These are phyloP conservation scores for Trypanosoma avium DNA, from an alignment of 208 protist species.

Conservation along the genomic window DNA sequence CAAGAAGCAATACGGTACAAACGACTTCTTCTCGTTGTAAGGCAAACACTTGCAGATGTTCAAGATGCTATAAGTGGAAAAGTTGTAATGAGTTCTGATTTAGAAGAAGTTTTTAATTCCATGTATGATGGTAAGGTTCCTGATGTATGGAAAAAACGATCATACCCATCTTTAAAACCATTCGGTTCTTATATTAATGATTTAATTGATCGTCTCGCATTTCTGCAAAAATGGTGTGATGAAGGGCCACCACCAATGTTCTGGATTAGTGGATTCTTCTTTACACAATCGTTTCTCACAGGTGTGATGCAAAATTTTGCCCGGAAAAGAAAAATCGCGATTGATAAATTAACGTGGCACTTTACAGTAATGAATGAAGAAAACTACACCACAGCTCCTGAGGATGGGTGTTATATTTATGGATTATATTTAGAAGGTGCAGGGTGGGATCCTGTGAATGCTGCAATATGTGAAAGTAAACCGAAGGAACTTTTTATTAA, in stretches of 20 bases:
- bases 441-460: conserved; percentile 69
- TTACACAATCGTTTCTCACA: conserved; percentile 96
- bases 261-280: conserved; percentile 98
- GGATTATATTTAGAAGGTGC: conserved; percentile 91
- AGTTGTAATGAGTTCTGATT: conserved; percentile 96
- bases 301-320: conserved; percentile 97
- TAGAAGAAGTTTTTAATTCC: conserved; percentile 94
- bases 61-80: conserved; percentile 95
- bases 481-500: conserved; percentile 91
- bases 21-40: conserved; percentile 89
- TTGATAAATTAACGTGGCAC: conserved; percentile 96
- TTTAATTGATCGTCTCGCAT: conserved; percentile 91
- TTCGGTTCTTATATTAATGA: conserved; percentile 96
- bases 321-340: conserved; percentile 94
- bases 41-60: conserved; percentile 92
- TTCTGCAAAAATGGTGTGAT: conserved; percentile 89
- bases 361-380: conserved; percentile 84
- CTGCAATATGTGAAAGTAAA: conserved; percentile 79
- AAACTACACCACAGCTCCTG: conserved; percentile 45
- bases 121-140: conserved; percentile 95
- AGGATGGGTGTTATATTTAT: conserved; percentile 89
- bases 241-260: conserved; percentile 86
- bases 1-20: conserved; percentile 95
- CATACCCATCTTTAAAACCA: conserved; percentile 97
- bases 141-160: conserved; percentile 82